Evolutionary conservation across 2,329 filamentous ascomycete genomes (phyloP), one percentile per base, ranked within the genome.

Genomic region (Fusarium burgessii): DNA sequence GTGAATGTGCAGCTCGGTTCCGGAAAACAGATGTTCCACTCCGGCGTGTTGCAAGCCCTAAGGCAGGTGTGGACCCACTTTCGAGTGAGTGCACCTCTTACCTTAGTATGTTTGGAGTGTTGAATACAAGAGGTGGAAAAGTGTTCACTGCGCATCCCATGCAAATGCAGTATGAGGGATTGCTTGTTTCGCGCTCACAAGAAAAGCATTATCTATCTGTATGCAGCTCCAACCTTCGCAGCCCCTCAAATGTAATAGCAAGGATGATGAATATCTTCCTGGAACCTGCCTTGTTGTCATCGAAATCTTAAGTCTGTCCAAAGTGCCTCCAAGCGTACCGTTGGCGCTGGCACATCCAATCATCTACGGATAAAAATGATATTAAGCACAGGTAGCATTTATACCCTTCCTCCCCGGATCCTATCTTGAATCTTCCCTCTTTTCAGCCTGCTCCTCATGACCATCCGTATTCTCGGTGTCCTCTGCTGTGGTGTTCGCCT

Each of bases 21-120:
- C 73, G 78, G 77, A 68, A 25, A 23, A 17, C 38, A 18, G 51
- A 57, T 77, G 27, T 74, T 78, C 77, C 77, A 67, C 15, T 42
- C 49, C 33, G 20, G n/a, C 13, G 32, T 33, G 33, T 9, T 12
- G 27, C 35, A 58, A 75, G 62, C 70, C 70, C 68, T 72, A 57
- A 11, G 46, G 5, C 23, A 23, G 23, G 23, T 5, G 23, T 23
- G 23, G 23, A 23, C 23, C 23, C 23, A 23, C 23, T 23, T 23
- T 23, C 23, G 23, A 4, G 23, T 23, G 23, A 23, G 23, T 23
- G 23, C 23, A 23, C 23, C 23, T 23, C 23, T 23, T 23, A 23
- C 23, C 23, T 23, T 23, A 5, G 23, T 23, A 23, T 29, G 29
- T 29, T 9, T 29, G 29, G 29, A 29, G 29, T 11, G 7, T 29